Conservation (phyloP, 2,329 filamentous ascomycete species). For the Cercospora canescens region DNA sequence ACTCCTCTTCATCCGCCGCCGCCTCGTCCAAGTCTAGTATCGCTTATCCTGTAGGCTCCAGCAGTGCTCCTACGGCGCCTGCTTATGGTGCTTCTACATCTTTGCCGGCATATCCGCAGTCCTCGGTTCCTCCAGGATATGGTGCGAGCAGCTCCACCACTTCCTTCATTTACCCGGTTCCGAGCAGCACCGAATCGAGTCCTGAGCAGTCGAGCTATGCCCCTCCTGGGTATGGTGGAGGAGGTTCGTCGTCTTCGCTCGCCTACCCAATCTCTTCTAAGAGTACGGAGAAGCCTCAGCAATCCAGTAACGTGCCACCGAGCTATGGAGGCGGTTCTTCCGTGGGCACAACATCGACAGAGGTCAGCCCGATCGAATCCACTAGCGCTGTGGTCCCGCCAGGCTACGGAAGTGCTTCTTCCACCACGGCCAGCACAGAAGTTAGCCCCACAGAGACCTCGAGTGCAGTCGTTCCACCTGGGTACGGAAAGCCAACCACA, state of each 20-base stretch:
- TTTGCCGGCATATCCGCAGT: background rate
- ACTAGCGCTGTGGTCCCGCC: background rate
- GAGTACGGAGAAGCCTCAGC: background rate
- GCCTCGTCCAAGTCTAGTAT: slow-evolving; percentile 5
- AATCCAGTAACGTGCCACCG: background rate
- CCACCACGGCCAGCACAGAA: background rate
- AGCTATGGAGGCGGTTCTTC: background rate
- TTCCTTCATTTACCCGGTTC: background rate
- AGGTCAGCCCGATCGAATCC: slow-evolving; percentile 4
- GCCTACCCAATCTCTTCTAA: slow-evolving; percentile 3
- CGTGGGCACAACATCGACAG: too few species aligned
- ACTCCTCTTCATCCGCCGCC: background rate
- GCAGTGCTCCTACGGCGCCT: background rate
- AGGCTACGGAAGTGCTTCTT: background rate
- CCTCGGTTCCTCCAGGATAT: background rate
- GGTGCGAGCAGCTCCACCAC: background rate
- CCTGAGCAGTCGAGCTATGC: background rate
- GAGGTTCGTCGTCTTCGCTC: background rate
- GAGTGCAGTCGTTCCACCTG: background rate
- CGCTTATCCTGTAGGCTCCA: background rate
- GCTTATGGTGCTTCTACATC: background rate
- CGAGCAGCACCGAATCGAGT: background rate
- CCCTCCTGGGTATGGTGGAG: background rate
- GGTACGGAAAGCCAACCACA: background rate
- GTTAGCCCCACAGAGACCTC: background rate